phyloP scores from a whole-genome alignment of 139 green algal genomes.

The Bryopsis sp. region DNA sequence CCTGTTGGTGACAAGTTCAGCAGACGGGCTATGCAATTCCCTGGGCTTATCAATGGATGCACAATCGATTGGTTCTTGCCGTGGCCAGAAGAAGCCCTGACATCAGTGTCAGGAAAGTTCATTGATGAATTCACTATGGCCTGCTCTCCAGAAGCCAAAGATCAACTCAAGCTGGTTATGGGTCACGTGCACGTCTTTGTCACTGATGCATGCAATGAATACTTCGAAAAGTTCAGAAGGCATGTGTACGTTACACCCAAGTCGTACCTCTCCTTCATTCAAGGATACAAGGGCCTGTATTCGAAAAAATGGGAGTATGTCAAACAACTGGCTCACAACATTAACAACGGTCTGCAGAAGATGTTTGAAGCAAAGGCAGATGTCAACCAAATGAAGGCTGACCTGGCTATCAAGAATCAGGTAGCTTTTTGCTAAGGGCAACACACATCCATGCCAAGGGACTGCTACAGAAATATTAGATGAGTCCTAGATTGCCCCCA shows the following conservation, averaged over 20 bases:
- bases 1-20: constrained; percentile 82
- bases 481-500: no score
- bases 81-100: constrained; percentile 63
- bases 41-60: constrained; percentile 87
- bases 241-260: constrained; percentile 92
- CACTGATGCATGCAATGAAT: constrained; percentile 74
- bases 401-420: constrained; percentile 88
- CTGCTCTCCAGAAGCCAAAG: constrained; percentile 59
- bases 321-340: constrained; percentile 32
- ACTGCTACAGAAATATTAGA: no score
- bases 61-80: constrained; percentile 91
- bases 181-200: constrained; percentile 74
- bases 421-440: no score
- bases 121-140: constrained; percentile 81
- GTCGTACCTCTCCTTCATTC: constrained; percentile 85
- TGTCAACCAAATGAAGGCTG: constrained; percentile 79
- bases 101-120: constrained; percentile 74
- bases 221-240: constrained; percentile 80
- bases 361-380: constrained; percentile 89
- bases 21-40: constrained; percentile 81
- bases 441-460: no score
- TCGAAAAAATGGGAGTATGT: constrained; percentile 60
- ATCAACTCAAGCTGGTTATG: constrained; percentile 75
- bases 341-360: constrained; percentile 70
- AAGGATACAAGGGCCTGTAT: constrained; percentile 85